A percentile compares a stretch with the other conserved stretches of the same genome.
These are phyloP conservation scores for Coemansia sp. DNA, from an alignment of 192 early-diverging fungal species.

Conservation along the genomic window DNA sequence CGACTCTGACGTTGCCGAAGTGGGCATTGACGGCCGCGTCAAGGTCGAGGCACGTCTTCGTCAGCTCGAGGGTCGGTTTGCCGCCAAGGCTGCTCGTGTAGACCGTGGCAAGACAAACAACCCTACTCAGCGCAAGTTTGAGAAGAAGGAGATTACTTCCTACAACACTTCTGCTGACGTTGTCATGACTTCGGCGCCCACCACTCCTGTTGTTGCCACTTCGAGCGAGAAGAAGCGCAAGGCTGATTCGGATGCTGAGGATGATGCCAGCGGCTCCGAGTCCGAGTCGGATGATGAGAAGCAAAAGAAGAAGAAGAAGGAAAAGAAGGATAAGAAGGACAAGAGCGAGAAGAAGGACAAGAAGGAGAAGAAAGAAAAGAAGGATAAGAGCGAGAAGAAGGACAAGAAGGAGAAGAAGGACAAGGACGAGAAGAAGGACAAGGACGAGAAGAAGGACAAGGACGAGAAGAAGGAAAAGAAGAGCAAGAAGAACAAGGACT, in stretches of 20 bases:
- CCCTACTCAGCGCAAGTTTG: constrained; percentile 49
- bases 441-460: constrained; percentile 21
- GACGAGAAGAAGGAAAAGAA: constrained; percentile 1
- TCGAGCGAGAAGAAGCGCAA: constrained; percentile 56
- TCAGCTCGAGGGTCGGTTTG: constrained; percentile 83
- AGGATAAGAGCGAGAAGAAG: constrained; percentile 47
- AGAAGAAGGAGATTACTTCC: constrained; percentile 50
- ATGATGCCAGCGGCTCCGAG: constrained; percentile 12
- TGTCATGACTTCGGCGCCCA: constrained; percentile 22
- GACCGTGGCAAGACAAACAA: constrained; percentile 57
- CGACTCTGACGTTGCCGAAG: constrained; percentile 72
- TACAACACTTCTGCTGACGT: constrained; percentile 57
- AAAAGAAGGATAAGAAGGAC: constrained; percentile 42
- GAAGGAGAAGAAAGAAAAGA: constrained; percentile 29
- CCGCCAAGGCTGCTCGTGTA: constrained; percentile 68
- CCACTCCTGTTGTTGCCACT: constrained; percentile 13
- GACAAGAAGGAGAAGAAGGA: constrained; percentile 44
- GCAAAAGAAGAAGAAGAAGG: constrained; percentile 45
- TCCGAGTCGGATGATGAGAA: constrained; percentile 23
- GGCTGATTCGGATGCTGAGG: constrained; percentile 32
- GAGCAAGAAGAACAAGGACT: constrained; percentile 44
- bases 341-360: constrained; percentile 17
- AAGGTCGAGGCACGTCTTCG: constrained; percentile 87
- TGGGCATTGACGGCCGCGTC: constrained; percentile 83
- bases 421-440: constrained; percentile 5